phyloP scores from a whole-genome alignment of 2,329 filamentous ascomycete genomes.

The Neopestalotiopsis sp. region DNA sequence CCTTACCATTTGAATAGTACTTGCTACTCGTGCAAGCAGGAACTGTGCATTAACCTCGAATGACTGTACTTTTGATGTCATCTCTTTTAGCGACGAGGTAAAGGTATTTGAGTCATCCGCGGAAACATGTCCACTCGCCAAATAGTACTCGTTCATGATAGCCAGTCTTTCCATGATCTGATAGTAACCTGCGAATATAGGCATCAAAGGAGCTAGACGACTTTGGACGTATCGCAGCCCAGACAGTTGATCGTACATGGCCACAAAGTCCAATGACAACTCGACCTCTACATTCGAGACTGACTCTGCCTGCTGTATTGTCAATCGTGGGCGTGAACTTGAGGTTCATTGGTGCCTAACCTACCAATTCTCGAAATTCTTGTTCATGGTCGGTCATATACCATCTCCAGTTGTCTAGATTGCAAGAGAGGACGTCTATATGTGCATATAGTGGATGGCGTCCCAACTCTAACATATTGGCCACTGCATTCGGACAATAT shows the following conservation, averaged over 20 bases:
- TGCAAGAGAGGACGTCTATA: not conserved
- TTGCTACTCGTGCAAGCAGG: not conserved
- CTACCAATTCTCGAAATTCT: not conserved
- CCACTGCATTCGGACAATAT: not conserved
- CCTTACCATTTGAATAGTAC: not conserved
- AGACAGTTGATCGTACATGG: conserved; percentile 5
- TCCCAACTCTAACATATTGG: not conserved
- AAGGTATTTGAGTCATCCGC: not conserved
- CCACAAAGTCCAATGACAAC: not conserved
- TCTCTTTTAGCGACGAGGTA: not conserved
- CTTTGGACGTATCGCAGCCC: not conserved
- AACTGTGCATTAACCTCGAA: not conserved
- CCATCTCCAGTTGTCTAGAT: not conserved
- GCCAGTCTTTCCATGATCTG: not conserved
- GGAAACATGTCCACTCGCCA: not conserved
- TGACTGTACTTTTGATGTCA: not conserved
- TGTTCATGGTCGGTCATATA: not conserved
- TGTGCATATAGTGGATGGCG: not conserved
- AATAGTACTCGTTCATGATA: not conserved
- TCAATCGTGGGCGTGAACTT: not conserved
- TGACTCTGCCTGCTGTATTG: not conserved
- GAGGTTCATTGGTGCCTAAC: not conserved
- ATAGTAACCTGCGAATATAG: not conserved
- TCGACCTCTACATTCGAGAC: conserved; percentile 4
- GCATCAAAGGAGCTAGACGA: not conserved